These are phyloP conservation scores for Thermothielavioides terrestris DNA, from an alignment of 495 filamentous ascomycete species.

Conservation along the genomic window DNA sequence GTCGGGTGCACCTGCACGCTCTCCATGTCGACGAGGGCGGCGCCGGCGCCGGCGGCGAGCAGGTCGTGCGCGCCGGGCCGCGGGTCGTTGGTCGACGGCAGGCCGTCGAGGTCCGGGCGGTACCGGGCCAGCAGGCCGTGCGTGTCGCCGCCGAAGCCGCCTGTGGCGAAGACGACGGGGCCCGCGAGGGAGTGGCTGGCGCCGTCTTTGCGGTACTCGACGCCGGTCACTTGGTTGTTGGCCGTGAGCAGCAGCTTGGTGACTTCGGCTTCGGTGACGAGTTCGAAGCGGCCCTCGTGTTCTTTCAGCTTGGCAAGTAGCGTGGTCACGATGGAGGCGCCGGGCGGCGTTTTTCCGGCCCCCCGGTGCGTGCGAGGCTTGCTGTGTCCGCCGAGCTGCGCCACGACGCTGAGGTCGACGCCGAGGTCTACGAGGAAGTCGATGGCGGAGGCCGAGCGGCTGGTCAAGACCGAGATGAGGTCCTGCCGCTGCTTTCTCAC, in stretches of 20 bases:
- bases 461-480: constrained; percentile 37
- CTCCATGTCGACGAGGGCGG: constrained; percentile 50
- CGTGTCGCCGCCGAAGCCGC: constrained; percentile 52
- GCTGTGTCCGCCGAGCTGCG: constrained; percentile 47
- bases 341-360: constrained; percentile 41
- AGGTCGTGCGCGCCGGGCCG: constrained; percentile 41
- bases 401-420: constrained; percentile 47
- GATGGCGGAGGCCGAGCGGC: constrained; percentile 34
- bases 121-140: constrained; percentile 44
- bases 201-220: constrained; percentile 22
- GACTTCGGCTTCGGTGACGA: constrained; percentile 23
- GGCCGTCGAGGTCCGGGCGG: constrained; percentile 46
- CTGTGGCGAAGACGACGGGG: constrained; percentile 48
- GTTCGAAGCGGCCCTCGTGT: constrained; percentile 31
- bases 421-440: constrained; percentile 46
- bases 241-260: not conserved
- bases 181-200: constrained; percentile 28
- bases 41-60: constrained; percentile 39
- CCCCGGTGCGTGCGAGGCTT: constrained; percentile 48
- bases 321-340: constrained; percentile 43
- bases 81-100: constrained; percentile 53
- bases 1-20: constrained; percentile 57
- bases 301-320: constrained; percentile 38
- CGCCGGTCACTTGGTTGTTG: constrained; percentile 23
- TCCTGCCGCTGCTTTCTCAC: constrained; percentile 23